A percentile compares a stretch with the other conserved stretches of the same genome.
phyloP scores from a whole-genome alignment of 2,329 filamentous ascomycete species.

The Botrytis elliptica region DNA sequence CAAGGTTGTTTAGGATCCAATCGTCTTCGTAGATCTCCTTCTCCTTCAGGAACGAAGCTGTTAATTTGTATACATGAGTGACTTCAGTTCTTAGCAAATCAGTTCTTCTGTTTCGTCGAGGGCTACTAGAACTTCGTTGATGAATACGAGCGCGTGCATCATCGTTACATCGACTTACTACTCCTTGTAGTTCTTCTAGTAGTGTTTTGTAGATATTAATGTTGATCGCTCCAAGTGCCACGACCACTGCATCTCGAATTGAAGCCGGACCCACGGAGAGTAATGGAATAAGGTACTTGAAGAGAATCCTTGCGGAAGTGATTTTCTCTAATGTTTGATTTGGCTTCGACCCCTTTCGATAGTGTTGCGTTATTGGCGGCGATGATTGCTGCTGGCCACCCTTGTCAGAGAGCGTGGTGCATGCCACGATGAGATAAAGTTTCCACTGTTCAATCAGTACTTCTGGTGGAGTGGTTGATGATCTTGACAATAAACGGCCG shows the following conservation, averaged over 20 bases:
- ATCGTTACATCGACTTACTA: constrained; percentile 81
- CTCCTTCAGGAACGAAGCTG: constrained; percentile 81
- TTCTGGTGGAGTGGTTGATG: constrained; percentile 73
- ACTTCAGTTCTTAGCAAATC: constrained; percentile 90
- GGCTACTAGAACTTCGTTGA: constrained; percentile 79
- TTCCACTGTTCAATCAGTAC: constrained; percentile 97
- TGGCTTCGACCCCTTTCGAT: constrained; percentile 76
- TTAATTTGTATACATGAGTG: constrained; percentile 93
- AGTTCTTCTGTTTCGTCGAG: constrained; percentile 76
- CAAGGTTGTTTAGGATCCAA: constrained; percentile 85
- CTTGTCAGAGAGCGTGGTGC: constrained; percentile 86
- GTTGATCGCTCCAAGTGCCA: constrained; percentile 92
- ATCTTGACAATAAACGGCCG: constrained; percentile 46
- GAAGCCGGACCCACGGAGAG: constrained; percentile 76
- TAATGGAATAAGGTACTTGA: constrained; percentile 87
- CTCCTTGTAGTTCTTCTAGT: constrained; percentile 84
- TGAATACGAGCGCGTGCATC: constrained; percentile 86
- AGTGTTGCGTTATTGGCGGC: constrained; percentile 65
- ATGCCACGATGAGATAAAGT: constrained; percentile 93
- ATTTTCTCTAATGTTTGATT: constrained; percentile 71
- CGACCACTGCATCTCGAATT: constrained; percentile 85
- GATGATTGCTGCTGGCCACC: constrained; percentile 62
- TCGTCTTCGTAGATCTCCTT: constrained; percentile 79
- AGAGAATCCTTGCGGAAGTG: constrained; percentile 82
- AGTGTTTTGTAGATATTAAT: constrained; percentile 88